phyloP scores from a whole-genome alignment of 306 rosid species.

The Rosa rugosa region DNA sequence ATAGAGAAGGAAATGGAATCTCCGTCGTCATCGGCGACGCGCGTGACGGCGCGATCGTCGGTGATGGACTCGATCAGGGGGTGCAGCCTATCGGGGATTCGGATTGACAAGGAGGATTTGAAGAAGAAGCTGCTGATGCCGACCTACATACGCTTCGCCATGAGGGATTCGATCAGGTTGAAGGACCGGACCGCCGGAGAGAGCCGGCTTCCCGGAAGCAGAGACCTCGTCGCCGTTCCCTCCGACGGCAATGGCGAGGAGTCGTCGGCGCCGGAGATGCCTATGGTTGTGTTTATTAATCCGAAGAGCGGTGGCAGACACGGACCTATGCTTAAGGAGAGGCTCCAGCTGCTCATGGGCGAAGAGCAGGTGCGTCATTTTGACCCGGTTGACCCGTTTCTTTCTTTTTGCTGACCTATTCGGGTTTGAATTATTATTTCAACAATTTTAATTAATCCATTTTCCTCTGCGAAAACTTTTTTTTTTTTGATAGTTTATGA shows the following conservation, averaged over 20 bases:
- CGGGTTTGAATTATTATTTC: background rate
- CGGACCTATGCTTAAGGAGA: constrained; percentile 76
- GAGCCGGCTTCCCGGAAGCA: constrained; percentile 32
- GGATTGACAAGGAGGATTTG: constrained; percentile 78
- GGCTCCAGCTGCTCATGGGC: constrained; percentile 72
- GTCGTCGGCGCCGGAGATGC: constrained; percentile 51
- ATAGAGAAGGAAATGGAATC: constrained; percentile 33
- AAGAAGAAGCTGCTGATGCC: constrained; percentile 71
- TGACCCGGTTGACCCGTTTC: background rate
- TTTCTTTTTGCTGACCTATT: background rate
- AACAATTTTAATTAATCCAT: background rate
- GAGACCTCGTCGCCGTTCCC: constrained; percentile 14
- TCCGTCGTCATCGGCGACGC: constrained; percentile 41
- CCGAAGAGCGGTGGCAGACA: constrained; percentile 83
- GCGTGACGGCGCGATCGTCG: constrained; percentile 52
- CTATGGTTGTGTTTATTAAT: constrained; percentile 86
- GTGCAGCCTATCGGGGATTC: constrained; percentile 64
- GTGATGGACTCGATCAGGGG: constrained; percentile 63
- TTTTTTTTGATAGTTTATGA: background rate
- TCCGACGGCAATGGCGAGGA: constrained; percentile 23
- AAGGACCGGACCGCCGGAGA: constrained; percentile 70
- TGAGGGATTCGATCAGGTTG: constrained; percentile 78
- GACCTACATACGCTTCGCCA: constrained; percentile 71
- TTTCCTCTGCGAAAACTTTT: background rate
- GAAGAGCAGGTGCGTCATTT: constrained; percentile 71